These are phyloP conservation scores for Epichloe gansuensis DNA, from an alignment of 2,329 filamentous ascomycete genomes.

Conservation along the genomic window DNA sequence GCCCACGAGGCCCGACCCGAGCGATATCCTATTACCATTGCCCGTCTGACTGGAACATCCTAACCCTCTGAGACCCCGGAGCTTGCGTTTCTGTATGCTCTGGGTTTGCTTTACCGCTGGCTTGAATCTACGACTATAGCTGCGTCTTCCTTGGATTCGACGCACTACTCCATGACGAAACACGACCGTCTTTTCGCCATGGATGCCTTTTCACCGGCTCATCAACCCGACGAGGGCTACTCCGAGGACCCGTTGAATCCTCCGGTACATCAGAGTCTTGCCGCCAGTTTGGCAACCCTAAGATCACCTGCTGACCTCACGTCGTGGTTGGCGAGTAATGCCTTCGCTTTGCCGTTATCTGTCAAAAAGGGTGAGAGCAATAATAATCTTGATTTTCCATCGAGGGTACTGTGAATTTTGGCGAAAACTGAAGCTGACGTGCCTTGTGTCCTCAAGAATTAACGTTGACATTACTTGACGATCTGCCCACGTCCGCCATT, in stretches of 20 bases:
- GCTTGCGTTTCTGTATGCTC: not conserved
- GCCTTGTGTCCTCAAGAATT: conserved; percentile 43
- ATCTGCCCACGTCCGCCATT: conserved; percentile 67
- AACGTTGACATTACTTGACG: conserved; percentile 63
- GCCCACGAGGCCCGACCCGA: not conserved
- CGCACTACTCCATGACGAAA: conserved; percentile 14
- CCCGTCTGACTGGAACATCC: not conserved
- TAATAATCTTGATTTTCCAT: conserved; percentile 21
- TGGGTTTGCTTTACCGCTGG: not conserved
- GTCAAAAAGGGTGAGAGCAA: conserved; percentile 25
- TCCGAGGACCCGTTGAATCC: conserved; percentile 58
- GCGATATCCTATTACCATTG: not conserved
- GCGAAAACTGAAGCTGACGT: conserved; percentile 8
- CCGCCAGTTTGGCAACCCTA: conserved; percentile 21
- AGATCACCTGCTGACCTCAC: conserved; percentile 32
- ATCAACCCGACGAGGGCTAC: conserved; percentile 72
- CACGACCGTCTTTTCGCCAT: conserved; percentile 19
- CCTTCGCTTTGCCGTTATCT: conserved; percentile 34
- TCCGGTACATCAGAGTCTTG: conserved; percentile 19
- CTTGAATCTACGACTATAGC: not conserved
- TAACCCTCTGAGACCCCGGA: not conserved
- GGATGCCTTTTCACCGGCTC: conserved; percentile 36
- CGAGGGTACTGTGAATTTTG: not conserved
- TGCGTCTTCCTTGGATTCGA: not conserved
- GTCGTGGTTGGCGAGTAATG: conserved; percentile 36